Percentiles rank a stretch among this genome's conserved stretches.
Conservation (phyloP, 2,329 filamentous ascomycete genomes). For the Stagonosporopsis cucurbitacearum region DNA sequence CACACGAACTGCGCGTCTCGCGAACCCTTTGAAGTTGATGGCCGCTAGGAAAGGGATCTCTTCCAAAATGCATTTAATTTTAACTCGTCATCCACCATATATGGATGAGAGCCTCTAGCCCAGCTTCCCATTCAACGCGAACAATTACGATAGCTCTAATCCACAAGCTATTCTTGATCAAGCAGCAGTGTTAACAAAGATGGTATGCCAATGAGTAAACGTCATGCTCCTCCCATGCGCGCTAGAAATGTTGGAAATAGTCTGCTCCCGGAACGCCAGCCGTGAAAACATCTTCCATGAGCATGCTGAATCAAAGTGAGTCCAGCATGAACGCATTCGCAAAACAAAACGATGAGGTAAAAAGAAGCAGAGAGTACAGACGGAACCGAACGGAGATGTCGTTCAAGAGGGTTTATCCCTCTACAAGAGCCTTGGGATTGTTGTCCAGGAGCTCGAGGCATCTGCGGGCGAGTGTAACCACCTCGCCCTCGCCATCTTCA, state of each 20-base stretch:
- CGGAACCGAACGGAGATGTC: slow-evolving; percentile 29
- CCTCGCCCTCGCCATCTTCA: slow-evolving; percentile 91
- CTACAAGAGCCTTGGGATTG: slow-evolving; percentile 79
- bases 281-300: slow-evolving; percentile 27
- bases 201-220: slow-evolving; percentile 45
- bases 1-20: slow-evolving; percentile 21
- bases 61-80: slow-evolving; percentile 4
- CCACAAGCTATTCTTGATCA: slow-evolving; percentile 14
- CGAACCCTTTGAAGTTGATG: no score
- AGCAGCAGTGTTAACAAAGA: slow-evolving; percentile 28
- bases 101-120: slow-evolving; percentile 8
- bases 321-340: slow-evolving; percentile 35
- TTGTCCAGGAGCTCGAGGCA: slow-evolving; percentile 87
- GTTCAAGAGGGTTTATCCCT: slow-evolving; percentile 62
- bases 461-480: slow-evolving; percentile 86
- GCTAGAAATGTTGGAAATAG: slow-evolving; percentile 46
- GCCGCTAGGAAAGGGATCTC: not conserved
- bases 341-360: slow-evolving; percentile 35
- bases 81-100: slow-evolving; percentile 12
- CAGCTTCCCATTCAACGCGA: slow-evolving; percentile 25
- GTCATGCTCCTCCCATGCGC: slow-evolving; percentile 49
- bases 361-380: slow-evolving; percentile 27
- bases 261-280: slow-evolving; percentile 41
- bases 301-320: slow-evolving; percentile 28
- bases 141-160: slow-evolving; percentile 35